Conservation (phyloP, 305 asterid genomes). For the Solanum hybrid region DNA sequence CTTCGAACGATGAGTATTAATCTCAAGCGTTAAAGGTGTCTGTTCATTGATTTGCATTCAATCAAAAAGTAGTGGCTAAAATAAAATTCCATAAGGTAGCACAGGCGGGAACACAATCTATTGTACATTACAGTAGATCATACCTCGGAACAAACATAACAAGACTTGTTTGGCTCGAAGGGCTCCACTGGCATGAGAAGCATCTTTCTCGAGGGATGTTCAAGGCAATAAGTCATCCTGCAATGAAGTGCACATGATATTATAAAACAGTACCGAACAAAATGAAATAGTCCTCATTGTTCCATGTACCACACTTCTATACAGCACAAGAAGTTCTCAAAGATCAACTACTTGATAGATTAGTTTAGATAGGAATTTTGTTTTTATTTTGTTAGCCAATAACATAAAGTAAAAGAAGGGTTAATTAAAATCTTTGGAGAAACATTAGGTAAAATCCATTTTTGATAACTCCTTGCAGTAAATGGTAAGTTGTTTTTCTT, state of each 20-base stretch:
- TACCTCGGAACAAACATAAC: constrained; percentile 98
- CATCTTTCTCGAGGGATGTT: constrained; percentile 83
- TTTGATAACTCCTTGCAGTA: not conserved
- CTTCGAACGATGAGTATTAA: constrained; percentile 68
- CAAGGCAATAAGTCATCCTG: constrained; percentile 98
- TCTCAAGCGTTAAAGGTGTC: constrained; percentile 94
- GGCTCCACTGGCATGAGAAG: constrained; percentile 97
- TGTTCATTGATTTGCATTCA: constrained; percentile 20
- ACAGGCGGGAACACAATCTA: not conserved
- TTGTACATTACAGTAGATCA: not conserved
- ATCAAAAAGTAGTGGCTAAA: not conserved
- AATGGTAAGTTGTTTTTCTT: not conserved
- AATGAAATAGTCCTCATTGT: not conserved
- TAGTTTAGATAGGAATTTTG: not conserved
- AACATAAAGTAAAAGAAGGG: not conserved
- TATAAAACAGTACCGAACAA: not conserved
- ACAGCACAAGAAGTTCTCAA: not conserved
- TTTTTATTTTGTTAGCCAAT: not conserved
- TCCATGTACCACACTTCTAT: not conserved
- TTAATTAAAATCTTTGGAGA: not conserved
- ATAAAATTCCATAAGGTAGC: constrained; percentile 4
- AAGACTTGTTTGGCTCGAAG: constrained; percentile 76
- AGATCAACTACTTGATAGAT: not conserved
- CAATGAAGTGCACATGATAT: constrained; percentile 1
- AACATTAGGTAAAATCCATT: not conserved